Percentiles rank a stretch among this genome's conserved stretches.
These are phyloP conservation scores for Heliocybe sulcata DNA, from an alignment of 1,284 basidiomycete species.

Conservation along the genomic window DNA sequence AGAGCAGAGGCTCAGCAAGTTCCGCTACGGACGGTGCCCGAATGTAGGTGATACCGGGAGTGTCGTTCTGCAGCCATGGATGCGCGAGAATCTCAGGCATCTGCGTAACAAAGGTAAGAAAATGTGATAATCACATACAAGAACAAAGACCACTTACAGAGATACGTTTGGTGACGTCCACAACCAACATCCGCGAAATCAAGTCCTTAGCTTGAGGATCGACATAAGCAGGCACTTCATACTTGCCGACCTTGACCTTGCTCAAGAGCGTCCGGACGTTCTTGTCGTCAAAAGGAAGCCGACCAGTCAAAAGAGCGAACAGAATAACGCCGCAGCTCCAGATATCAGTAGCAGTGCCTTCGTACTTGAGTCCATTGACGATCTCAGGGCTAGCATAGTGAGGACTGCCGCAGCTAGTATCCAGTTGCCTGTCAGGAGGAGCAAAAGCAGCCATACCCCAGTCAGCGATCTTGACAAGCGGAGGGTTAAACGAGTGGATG, in stretches of 20 bases:
- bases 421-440: conserved; percentile 74
- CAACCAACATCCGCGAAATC: conserved; percentile 79
- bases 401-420: conserved; percentile 95
- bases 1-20: conserved; percentile 60
- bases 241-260: conserved; percentile 90
- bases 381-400: conserved; percentile 99
- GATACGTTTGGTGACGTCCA: conserved; percentile 84
- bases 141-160: conserved; percentile 53
- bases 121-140: conserved; percentile 2
- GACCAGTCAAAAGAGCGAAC: conserved; percentile 81
- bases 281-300: conserved; percentile 88
- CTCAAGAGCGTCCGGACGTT: conserved; percentile 75
- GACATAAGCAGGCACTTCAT: conserved; percentile 72
- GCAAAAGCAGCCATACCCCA: conserved; percentile 99
- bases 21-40: conserved; percentile 60
- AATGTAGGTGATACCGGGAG: conserved; percentile 47
- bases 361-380: conserved; percentile 90
- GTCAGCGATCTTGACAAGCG: conserved; percentile 95
- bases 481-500: conserved; percentile 76
- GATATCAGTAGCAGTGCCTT: conserved; percentile 91
- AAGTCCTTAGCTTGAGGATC: conserved; percentile 72
- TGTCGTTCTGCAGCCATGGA: conserved; percentile 65
- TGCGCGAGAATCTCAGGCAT: conserved; percentile 86
- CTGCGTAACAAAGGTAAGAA: conserved; percentile 28
- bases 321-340: conserved; percentile 93